phyloP scores from a whole-genome alignment of 1,284 basidiomycete species.

The Lentinula novae-zelandiae region DNA sequence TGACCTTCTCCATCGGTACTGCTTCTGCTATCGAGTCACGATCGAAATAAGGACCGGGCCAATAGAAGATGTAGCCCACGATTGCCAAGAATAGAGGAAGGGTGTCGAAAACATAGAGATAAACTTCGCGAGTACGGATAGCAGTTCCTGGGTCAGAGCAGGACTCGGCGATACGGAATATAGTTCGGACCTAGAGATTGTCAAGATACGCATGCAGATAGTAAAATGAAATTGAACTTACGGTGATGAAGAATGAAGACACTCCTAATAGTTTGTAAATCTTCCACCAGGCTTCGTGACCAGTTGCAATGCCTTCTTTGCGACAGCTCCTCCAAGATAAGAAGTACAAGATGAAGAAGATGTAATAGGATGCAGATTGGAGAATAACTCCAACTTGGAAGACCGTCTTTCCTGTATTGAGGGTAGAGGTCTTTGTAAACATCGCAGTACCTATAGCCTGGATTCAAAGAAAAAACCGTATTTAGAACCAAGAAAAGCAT shows the following conservation, averaged over 20 bases:
- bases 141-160: not conserved
- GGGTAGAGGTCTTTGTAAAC: conserved; percentile 4
- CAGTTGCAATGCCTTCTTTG: conserved; percentile 11
- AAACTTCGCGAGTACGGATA: conserved; percentile 20
- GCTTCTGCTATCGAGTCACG: not conserved
- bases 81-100: conserved; percentile 37
- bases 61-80: conserved; percentile 24
- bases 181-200: conserved; percentile 4
- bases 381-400: conserved; percentile 22
- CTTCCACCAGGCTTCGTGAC: conserved; percentile 21
- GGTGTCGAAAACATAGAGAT: conserved; percentile 40
- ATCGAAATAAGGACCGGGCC: conserved; percentile 28
- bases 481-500: not conserved
- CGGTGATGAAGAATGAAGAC: conserved; percentile 23
- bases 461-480: not conserved
- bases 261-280: conserved; percentile 21
- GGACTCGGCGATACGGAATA: conserved; percentile 5
- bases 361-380: conserved; percentile 23
- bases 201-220: not conserved
- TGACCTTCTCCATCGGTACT: not conserved
- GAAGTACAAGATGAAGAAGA: conserved; percentile 20
- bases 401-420: conserved; percentile 16
- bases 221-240: conserved; percentile 10
- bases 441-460: conserved; percentile 14
- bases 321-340: conserved; percentile 15